phyloP scores from a whole-genome alignment of 305 asterid species.

The Fraxinus nigra region DNA sequence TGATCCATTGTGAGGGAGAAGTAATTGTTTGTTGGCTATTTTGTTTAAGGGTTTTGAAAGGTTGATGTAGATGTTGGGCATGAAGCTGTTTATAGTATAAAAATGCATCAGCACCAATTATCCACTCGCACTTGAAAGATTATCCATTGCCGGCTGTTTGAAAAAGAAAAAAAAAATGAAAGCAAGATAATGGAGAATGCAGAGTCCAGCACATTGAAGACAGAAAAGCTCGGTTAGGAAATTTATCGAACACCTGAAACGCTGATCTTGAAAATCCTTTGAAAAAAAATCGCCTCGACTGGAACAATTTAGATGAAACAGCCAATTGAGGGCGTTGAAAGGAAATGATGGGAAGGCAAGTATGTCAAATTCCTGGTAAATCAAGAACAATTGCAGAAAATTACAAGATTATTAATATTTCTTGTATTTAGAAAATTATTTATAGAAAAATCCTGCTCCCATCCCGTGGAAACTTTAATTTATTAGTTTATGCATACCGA shows the following conservation, averaged over 20 bases:
- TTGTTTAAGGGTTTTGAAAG: conserved; percentile 7
- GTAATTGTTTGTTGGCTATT: conserved; percentile 9
- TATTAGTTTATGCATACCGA: too few relatives aligned
- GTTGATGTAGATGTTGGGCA: conserved; percentile 24
- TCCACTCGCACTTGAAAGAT: neutral
- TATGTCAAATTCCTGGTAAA: too few relatives aligned
- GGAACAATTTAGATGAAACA: too few relatives aligned
- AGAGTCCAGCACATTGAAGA: neutral
- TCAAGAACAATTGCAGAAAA: too few relatives aligned
- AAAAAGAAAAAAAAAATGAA: neutral
- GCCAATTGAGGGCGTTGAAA: too few relatives aligned
- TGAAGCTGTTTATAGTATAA: conserved; percentile 8
- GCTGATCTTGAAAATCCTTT: too few relatives aligned
- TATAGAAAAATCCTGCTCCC: neutral
- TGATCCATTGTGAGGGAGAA: conserved; percentile 30
- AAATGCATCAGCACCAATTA: neutral
- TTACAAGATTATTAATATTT: neutral
- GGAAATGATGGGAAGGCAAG: too few relatives aligned
- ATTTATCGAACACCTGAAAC: neutral
- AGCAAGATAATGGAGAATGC: neutral
- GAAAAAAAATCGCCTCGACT: too few relatives aligned
- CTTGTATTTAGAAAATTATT: too few relatives aligned
- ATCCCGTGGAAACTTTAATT: too few relatives aligned
- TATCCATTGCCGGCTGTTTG: neutral
- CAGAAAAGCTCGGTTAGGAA: neutral